Base-by-base conservation (phyloP, 768 basidiomycete species). In the Boletales sp. region DNA sequence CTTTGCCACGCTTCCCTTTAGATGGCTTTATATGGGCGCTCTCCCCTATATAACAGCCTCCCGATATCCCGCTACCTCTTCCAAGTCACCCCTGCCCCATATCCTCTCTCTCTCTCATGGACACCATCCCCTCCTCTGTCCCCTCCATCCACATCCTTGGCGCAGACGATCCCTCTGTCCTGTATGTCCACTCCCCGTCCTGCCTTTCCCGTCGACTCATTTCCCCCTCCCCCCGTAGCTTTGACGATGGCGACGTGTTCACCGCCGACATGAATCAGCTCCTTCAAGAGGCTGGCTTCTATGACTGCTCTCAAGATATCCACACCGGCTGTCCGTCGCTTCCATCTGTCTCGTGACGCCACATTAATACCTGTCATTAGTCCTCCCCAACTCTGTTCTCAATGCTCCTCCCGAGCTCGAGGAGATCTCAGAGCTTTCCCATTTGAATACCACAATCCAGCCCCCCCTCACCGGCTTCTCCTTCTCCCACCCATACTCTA, bases 41-140 rank as follows among this genome's bases (percentile, higher is more conserved):
- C n/a, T 18, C 33, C 28, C 31, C 36, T 64, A 64, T 63, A 63
- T 57, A 65, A 62, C 25, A 28, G 7, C 3, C 25, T 6, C 25
- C 25, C 25, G 34, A 15, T 12, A 7, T 34, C 34, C 12, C 15
- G 12, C 11, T 15, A 13, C 34, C 34, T 12, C 34, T 34, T 13
- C 15, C 12, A 34, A n/a, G 15, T 34, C 34, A 34, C 33, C 32
- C 15, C 35, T 48, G 40, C 37, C 5, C 33, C 36, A 43, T 32
- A 12, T 12, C 35, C 46, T 41, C 46, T 3, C 50, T 13, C 40
- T 30, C 30, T 33, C n/a, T 21, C n/a, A 65, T 60, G 58, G 43
- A 50, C 36, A 44, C 31, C 47, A 2, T 41, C 28, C n/a, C 53
- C 33, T 21, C 51, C 10, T 37, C 46, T 11, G 56, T 66, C 28